These are phyloP conservation scores for Theileria luwenshuni DNA, from an alignment of 169 alveolate genomes.

Conservation along the genomic window DNA sequence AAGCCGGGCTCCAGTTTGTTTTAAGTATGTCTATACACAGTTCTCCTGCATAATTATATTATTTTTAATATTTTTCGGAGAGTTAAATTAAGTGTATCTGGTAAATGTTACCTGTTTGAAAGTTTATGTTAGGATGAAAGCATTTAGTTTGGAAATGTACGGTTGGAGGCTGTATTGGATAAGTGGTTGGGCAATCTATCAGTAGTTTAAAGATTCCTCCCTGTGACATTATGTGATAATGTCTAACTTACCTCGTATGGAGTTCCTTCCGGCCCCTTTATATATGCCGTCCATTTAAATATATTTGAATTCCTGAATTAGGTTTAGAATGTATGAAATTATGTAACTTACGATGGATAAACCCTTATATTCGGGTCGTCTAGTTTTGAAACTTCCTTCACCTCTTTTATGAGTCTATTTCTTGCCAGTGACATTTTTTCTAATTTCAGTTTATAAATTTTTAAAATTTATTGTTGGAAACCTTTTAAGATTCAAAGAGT, in stretches of 20 bases:
- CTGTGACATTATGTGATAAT: slow-evolving; percentile 3
- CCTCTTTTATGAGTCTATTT: slow-evolving; percentile 74
- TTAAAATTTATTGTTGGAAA: too few species aligned
- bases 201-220: slow-evolving; percentile 86
- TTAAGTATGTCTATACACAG: slow-evolving; percentile 91
- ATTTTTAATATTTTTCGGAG: background rate
- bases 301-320: slow-evolving; percentile 29
- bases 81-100: background rate
- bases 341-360: slow-evolving; percentile 54
- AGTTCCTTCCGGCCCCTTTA: slow-evolving; percentile 89
- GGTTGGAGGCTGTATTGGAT: slow-evolving; percentile 94
- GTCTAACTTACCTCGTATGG: slow-evolving; percentile 86
- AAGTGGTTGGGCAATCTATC: slow-evolving; percentile 86
- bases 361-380: slow-evolving; percentile 75
- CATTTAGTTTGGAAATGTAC: slow-evolving; percentile 90
- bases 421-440: slow-evolving; percentile 59
- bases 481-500: background rate
- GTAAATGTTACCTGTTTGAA: slow-evolving; percentile 84
- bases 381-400: slow-evolving; percentile 71
- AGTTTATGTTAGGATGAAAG: slow-evolving; percentile 96
- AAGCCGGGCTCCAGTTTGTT: slow-evolving; percentile 95
- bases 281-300: slow-evolving; percentile 85
- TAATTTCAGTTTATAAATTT: background rate
- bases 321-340: background rate
- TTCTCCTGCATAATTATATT: slow-evolving; percentile 78